These are phyloP conservation scores for Populus nigra DNA, from an alignment of 345 rosid genomes.

Conservation along the genomic window DNA sequence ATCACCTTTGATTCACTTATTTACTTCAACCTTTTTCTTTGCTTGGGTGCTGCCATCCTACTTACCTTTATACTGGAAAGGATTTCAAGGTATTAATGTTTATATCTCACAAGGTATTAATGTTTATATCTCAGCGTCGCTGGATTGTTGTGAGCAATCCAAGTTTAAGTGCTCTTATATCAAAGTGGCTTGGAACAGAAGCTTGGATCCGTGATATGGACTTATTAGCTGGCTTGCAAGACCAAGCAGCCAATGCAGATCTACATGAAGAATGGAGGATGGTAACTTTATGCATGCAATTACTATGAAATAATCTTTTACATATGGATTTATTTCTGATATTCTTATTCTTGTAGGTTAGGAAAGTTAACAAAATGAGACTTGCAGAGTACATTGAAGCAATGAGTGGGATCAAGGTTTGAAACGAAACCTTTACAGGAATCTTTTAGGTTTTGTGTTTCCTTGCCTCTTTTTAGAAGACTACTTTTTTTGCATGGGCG, in stretches of 20 bases:
- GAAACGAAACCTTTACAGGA: conserved; percentile 5
- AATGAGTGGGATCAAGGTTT: conserved; percentile 48
- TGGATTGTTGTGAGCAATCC: conserved; percentile 59
- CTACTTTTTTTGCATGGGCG: too few relatives aligned
- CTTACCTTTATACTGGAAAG: too few relatives aligned
- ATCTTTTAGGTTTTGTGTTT: neutral
- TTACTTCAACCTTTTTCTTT: neutral
- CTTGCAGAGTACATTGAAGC: conserved; percentile 54
- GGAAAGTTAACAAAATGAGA: conserved; percentile 46
- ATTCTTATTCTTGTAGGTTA: conserved; percentile 28
- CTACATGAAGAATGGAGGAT: conserved; percentile 43
- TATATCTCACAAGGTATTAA: conserved; percentile 30
- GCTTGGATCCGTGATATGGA: conserved; percentile 49
- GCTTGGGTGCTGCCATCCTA: too few relatives aligned
- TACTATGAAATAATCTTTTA: neutral
- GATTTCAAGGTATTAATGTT: conserved; percentile 21
- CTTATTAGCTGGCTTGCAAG: conserved; percentile 44
- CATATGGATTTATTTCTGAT: neutral
- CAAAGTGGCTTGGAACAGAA: conserved; percentile 56
- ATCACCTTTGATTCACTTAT: neutral
- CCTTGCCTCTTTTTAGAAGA: neutral
- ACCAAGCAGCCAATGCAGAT: conserved; percentile 31
- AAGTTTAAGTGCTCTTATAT: conserved; percentile 42
- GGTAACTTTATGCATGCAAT: conserved; percentile 24
- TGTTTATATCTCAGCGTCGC: conserved; percentile 41